phyloP scores from a whole-genome alignment of 257 asterid genomes.

The Linderniella brevidens region DNA sequence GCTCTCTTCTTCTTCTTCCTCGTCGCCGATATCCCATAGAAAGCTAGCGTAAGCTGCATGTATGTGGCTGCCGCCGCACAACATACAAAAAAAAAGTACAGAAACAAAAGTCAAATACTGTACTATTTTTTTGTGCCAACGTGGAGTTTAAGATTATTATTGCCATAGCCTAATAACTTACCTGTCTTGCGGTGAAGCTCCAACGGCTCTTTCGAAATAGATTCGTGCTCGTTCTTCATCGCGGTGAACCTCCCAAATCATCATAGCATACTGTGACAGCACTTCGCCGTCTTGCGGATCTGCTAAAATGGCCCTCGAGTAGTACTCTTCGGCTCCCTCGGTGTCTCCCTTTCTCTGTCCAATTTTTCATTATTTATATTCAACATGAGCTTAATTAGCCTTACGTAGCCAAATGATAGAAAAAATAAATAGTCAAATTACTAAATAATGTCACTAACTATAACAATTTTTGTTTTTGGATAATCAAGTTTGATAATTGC shows the following conservation, averaged over 20 bases:
- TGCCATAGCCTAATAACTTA: background rate
- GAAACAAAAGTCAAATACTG: too few species aligned
- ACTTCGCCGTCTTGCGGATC: slow-evolving; percentile 1
- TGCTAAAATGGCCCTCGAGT: slow-evolving; percentile 4
- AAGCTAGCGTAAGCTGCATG: too few species aligned
- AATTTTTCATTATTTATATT: background rate
- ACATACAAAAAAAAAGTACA: too few species aligned
- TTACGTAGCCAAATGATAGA: background rate
- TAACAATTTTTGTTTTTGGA: too few species aligned
- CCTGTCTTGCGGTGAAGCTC: slow-evolving; percentile 6
- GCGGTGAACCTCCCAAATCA: slow-evolving; percentile 4
- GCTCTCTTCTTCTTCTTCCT: too few species aligned
- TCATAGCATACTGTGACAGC: background rate
- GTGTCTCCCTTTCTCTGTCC: slow-evolving; percentile 4
- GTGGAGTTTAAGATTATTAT: too few species aligned
- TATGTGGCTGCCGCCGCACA: too few species aligned
- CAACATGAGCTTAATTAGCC: background rate
- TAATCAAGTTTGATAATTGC: too few species aligned
- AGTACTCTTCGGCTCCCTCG: slow-evolving; percentile 3
- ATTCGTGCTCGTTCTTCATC: background rate
- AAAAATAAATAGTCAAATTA: too few species aligned
- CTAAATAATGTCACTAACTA: too few species aligned
- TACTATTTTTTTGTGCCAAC: too few species aligned
- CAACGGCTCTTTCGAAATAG: slow-evolving; percentile 1
- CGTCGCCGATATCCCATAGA: too few species aligned